Percentiles rank a stretch among this genome's conserved stretches.
Conservation (phyloP, 257 asterid species). For the Penstemon davidsonii region DNA sequence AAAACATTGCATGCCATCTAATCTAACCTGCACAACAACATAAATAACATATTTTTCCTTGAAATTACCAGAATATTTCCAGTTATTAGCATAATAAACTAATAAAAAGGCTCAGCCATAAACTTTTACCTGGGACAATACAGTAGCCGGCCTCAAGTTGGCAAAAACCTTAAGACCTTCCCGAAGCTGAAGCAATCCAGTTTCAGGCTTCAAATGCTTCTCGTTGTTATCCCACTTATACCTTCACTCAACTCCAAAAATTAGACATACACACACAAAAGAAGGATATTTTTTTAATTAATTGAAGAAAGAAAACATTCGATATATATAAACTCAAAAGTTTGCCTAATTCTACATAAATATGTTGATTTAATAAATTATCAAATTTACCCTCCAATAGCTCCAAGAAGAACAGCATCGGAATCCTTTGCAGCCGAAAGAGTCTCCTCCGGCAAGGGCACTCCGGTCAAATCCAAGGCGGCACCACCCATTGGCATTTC, state of each 20-base stretch:
- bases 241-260: constrained; percentile 39
- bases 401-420: constrained; percentile 96
- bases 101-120: constrained; percentile 13
- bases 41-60: not conserved
- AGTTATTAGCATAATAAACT: constrained; percentile 15
- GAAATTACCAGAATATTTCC: constrained; percentile 10
- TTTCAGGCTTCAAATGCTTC: constrained; percentile 96
- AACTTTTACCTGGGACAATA: constrained; percentile 74
- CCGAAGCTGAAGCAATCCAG: constrained; percentile 95
- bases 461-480: constrained; percentile 90
- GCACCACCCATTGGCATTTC: constrained; percentile 98
- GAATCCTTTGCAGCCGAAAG: constrained; percentile 75
- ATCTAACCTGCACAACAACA: not conserved
- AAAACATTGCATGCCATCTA: not conserved
- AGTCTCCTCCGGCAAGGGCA: constrained; percentile 93
- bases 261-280: not conserved
- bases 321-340: not conserved
- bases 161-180: constrained; percentile 94
- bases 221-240: constrained; percentile 97
- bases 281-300: not conserved
- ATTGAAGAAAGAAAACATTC: not conserved
- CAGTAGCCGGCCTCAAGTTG: constrained; percentile 94
- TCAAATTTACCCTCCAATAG: constrained; percentile 85
- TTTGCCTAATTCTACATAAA: not conserved
- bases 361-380: not conserved